Conservation (phyloP, 164 flowering plant genomes). For the Sedum album region DNA sequence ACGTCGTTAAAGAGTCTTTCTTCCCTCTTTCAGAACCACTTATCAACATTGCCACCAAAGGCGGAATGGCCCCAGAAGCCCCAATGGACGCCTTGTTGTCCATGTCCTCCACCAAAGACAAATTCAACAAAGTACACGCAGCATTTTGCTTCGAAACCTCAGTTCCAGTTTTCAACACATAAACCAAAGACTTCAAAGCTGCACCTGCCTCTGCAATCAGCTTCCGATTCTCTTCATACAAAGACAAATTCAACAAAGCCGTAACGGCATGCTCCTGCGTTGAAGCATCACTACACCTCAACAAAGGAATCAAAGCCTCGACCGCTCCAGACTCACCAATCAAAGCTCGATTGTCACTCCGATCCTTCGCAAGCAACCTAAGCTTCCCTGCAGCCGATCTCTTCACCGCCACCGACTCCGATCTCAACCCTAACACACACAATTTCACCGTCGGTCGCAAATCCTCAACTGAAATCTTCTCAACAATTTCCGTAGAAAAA, state of each 20-base stretch:
- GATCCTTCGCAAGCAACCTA: neutral
- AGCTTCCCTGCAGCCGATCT: neutral
- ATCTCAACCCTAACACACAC: neutral
- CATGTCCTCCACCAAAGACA: neutral
- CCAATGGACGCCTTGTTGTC: neutral
- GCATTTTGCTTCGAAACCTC: neutral
- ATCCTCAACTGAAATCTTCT: neutral
- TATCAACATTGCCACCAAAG: neutral
- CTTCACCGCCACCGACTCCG: neutral
- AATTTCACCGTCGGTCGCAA: neutral
- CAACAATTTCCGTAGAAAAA: neutral
- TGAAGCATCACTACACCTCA: neutral
- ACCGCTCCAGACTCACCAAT: neutral
- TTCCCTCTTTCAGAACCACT: neutral
- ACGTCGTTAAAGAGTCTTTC: neutral
- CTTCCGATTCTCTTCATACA: neutral
- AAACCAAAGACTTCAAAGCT: neutral
- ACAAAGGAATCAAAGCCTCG: neutral
- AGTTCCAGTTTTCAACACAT: neutral
- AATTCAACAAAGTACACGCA: neutral
- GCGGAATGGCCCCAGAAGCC: neutral
- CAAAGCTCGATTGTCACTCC: neutral
- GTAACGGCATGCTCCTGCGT: neutral
- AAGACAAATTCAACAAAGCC: neutral
- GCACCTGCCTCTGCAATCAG: neutral